Evolutionary conservation across 2,329 filamentous ascomycete species (phyloP).

Genomic region (Venturia effusa): DNA sequence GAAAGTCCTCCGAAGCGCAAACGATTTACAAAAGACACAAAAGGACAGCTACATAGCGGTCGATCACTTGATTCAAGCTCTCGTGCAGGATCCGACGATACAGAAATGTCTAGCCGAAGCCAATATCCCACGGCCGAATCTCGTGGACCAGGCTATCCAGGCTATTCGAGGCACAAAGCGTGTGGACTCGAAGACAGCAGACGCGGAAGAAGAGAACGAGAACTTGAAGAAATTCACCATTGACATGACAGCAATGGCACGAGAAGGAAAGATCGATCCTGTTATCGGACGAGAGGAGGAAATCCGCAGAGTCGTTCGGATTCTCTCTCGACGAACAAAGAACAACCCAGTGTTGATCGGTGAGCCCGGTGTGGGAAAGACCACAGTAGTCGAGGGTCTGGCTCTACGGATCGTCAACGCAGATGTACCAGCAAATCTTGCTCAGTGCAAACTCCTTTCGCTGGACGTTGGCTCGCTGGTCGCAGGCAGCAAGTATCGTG

Average conservation of each 20-base stretch:
- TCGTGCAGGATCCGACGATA: constrained; percentile 68
- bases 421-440: constrained; percentile 91
- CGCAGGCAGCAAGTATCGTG: constrained; percentile 94
- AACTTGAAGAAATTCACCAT: constrained; percentile 97
- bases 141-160: constrained; percentile 82
- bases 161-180: constrained; percentile 85
- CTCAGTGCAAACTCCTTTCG: constrained; percentile 85
- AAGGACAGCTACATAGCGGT: constrained; percentile 92
- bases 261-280: constrained; percentile 95
- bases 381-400: constrained; percentile 91
- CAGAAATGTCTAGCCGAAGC: constrained; percentile 68
- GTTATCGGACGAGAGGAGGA: constrained; percentile 96
- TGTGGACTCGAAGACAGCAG: constrained; percentile 92
- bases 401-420: constrained; percentile 93
- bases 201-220: constrained; percentile 85
- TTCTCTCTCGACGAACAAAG: constrained; percentile 87
- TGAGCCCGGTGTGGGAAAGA: constrained; percentile 97
- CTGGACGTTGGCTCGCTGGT: constrained; percentile 92
- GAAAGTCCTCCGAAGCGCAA: constrained; percentile 70
- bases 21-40: constrained; percentile 91
- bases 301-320: constrained; percentile 82
- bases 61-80: constrained; percentile 81
- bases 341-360: constrained; percentile 98
- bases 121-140: constrained; percentile 83
- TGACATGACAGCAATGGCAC: constrained; percentile 92